These are phyloP conservation scores for Pseudocercospora cruenta DNA, from an alignment of 2,329 filamentous ascomycete genomes.

Conservation along the genomic window DNA sequence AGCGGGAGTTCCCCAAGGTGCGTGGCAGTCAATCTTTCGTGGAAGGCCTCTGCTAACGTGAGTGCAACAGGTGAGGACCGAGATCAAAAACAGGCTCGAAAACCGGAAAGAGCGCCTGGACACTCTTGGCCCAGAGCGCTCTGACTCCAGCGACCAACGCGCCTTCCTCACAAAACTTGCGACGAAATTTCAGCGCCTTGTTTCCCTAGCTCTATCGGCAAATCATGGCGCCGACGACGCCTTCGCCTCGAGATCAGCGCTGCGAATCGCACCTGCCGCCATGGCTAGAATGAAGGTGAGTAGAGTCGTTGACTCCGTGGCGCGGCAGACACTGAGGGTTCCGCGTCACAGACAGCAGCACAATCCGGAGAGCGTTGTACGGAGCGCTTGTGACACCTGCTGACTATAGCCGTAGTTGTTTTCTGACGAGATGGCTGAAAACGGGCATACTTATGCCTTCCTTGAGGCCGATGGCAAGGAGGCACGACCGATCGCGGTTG, in stretches of 20 bases:
- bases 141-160: constrained; percentile 52
- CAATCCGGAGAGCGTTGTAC: no score
- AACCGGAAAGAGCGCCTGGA: constrained; percentile 40
- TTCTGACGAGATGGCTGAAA: constrained; percentile 29
- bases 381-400: no score
- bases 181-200: constrained; percentile 44
- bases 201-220: constrained; percentile 40
- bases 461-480: not conserved
- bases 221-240: constrained; percentile 42
- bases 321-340: no score
- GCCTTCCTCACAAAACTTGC: constrained; percentile 52
- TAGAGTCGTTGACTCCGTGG: no score
- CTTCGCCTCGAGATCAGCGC: constrained; percentile 39
- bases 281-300: constrained; percentile 32
- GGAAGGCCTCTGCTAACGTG: not conserved
- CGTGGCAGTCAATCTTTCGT: constrained; percentile 32
- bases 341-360: no score
- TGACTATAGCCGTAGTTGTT: no score
- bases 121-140: constrained; percentile 55
- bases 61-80: constrained; percentile 24
- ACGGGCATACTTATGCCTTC: constrained; percentile 37
- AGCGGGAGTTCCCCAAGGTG: constrained; percentile 52
- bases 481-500: not conserved
- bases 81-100: constrained; percentile 38
- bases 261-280: constrained; percentile 43